These are phyloP conservation scores for Luffa acutangula DNA, from an alignment of 306 rosid species.

Conservation along the genomic window DNA sequence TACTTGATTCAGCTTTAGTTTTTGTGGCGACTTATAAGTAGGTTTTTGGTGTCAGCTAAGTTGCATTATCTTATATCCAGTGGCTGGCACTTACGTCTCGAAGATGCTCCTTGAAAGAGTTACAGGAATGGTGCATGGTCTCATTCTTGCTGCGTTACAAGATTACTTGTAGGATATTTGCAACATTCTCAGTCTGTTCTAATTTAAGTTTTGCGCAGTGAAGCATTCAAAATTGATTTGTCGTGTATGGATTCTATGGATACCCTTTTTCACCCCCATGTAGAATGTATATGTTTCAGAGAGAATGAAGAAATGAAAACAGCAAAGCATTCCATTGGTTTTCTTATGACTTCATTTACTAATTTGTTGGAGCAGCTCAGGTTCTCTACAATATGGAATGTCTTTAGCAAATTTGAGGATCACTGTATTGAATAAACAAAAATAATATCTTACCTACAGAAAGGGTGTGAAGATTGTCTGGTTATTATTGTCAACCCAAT, in stretches of 20 bases:
- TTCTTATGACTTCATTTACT: slow-evolving; percentile 4
- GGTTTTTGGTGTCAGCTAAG: slow-evolving; percentile 1
- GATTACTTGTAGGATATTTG: background rate
- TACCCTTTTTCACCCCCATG: background rate
- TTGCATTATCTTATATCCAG: background rate
- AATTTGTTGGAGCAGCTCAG: background rate
- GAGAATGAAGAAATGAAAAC: background rate
- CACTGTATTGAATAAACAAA: background rate
- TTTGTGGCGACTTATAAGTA: background rate
- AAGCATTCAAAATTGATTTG: background rate
- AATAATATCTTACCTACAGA: background rate
- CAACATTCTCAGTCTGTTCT: background rate
- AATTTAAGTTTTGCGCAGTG: background rate
- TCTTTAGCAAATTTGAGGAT: background rate
- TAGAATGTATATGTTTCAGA: slow-evolving; percentile 4
- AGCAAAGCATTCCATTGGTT: background rate
- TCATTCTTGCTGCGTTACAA: background rate
- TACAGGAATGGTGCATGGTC: background rate
- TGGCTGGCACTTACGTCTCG: background rate
- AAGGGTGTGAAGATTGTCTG: background rate
- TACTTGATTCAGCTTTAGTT: background rate
- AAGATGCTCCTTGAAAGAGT: slow-evolving; percentile 3
- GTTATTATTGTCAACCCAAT: background rate
- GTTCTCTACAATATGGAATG: background rate
- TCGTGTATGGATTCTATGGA: background rate